These are phyloP conservation scores for Nicotiana noctiflora DNA, from an alignment of 257 asterid genomes.

Conservation along the genomic window DNA sequence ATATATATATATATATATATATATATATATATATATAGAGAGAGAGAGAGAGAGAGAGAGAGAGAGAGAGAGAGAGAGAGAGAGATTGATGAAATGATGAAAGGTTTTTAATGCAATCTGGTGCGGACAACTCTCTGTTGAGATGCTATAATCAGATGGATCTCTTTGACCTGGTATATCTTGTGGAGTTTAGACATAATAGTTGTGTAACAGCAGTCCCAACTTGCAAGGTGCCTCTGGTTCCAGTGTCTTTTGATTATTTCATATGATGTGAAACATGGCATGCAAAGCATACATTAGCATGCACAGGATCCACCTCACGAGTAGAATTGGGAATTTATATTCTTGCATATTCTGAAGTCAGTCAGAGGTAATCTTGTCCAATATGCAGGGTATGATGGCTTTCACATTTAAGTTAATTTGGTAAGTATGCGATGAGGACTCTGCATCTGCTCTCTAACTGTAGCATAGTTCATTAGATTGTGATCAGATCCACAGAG, in stretches of 20 bases:
- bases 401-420: not conserved
- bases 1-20: too few relatives aligned
- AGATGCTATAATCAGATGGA: not conserved
- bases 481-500: not conserved
- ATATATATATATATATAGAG: too few relatives aligned
- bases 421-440: not conserved
- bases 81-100: not conserved
- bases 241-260: not conserved
- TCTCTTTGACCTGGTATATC: not conserved
- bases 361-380: not conserved
- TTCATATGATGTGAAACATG: not conserved
- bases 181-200: not conserved
- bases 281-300: not conserved
- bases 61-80: not conserved
- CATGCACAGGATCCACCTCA: not conserved
- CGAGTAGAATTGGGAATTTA: not conserved
- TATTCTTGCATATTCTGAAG: not conserved
- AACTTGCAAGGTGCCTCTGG: not conserved
- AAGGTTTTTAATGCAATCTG: not conserved
- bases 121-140: not conserved
- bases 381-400: not conserved
- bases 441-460: not conserved
- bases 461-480: not conserved
- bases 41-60: not conserved
- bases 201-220: not conserved